A percentile compares a stretch with the other conserved stretches of the same genome.
phyloP scores from a whole-genome alignment of 371 early-diverging fungal genomes.

The Mortierella sp. region DNA sequence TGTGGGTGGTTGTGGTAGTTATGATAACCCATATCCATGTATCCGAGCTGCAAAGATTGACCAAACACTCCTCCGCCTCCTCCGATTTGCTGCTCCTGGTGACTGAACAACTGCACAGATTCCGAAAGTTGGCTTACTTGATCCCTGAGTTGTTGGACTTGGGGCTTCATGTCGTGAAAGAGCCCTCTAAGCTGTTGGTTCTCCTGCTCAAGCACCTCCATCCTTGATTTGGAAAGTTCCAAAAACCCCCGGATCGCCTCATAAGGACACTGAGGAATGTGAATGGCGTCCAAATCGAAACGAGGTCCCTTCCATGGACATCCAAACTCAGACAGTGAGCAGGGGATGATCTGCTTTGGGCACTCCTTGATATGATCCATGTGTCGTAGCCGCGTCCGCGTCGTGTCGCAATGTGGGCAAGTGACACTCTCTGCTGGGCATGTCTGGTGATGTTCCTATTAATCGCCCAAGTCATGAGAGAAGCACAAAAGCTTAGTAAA shows the following conservation, averaged over 20 bases:
- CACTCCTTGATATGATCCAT: slow-evolving; percentile 67
- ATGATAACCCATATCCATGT: slow-evolving; percentile 30
- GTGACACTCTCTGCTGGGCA: slow-evolving; percentile 72
- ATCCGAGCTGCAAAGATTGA: slow-evolving; percentile 22
- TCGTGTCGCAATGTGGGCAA: slow-evolving; percentile 72
- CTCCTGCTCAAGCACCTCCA: slow-evolving; percentile 63
- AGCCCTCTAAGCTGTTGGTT: slow-evolving; percentile 60
- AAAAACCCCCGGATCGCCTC: slow-evolving; percentile 74
- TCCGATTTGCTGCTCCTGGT: slow-evolving; percentile 31
- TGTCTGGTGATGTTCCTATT: slow-evolving; percentile 69
- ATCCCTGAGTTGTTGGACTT: slow-evolving; percentile 59
- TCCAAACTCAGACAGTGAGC: slow-evolving; percentile 68
- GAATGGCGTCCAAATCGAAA: slow-evolving; percentile 55
- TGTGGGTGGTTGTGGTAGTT: slow-evolving; percentile 15
- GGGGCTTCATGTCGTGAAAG: slow-evolving; percentile 62
- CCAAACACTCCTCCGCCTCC: slow-evolving; percentile 15
- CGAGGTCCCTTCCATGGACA: slow-evolving; percentile 75
- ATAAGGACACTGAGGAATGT: slow-evolving; percentile 68
- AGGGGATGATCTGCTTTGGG: slow-evolving; percentile 64
- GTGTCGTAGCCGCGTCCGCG: slow-evolving; percentile 64
- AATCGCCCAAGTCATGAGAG: not conserved
- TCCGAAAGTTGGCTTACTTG: slow-evolving; percentile 63
- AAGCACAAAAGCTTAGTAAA: not conserved
- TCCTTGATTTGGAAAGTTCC: slow-evolving; percentile 61
- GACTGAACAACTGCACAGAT: slow-evolving; percentile 41